Evolutionary conservation across 2,329 filamentous ascomycete genomes (phyloP).

Genomic region (Dactylella cylindrospora): DNA sequence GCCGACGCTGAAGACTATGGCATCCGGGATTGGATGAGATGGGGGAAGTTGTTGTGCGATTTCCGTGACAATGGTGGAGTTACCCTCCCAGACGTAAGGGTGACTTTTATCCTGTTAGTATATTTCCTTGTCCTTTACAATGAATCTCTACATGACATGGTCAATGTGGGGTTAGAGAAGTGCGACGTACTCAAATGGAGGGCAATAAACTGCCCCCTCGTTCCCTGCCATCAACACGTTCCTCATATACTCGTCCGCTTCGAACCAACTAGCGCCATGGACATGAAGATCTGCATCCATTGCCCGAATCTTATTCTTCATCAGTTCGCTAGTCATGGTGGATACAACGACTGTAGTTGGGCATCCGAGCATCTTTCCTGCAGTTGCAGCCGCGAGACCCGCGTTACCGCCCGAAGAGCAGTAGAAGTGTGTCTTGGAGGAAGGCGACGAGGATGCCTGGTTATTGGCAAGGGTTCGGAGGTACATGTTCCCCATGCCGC

Average conservation of each 20-base stretch:
- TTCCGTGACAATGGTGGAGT: conserved; percentile 62
- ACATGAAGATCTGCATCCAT: conserved; percentile 71
- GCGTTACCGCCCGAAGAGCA: conserved; percentile 80
- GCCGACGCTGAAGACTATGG: conserved; percentile 74
- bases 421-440: conserved; percentile 66
- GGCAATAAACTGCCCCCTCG: conserved; percentile 62
- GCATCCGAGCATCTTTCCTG: conserved; percentile 64
- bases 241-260: conserved; percentile 68
- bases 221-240: conserved; percentile 59
- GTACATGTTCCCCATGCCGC: conserved; percentile 73
- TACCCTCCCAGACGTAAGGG: conserved; percentile 67
- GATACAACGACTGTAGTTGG: conserved; percentile 77
- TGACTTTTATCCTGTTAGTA: conserved; percentile 21
- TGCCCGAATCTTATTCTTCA: conserved; percentile 69
- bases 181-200: conserved; percentile 59
- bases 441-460: conserved; percentile 52
- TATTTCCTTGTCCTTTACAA: no score
- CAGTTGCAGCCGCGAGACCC: conserved; percentile 75
- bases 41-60: conserved; percentile 52
- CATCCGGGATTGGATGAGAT: conserved; percentile 59
- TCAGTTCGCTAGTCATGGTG: conserved; percentile 63
- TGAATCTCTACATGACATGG: no score
- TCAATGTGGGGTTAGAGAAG: neutral
- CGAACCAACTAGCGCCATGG: conserved; percentile 66
- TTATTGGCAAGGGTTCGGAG: conserved; percentile 56